Conservation (phyloP, 2,329 filamentous ascomycete species). For the Colletotrichum spaethianum region DNA sequence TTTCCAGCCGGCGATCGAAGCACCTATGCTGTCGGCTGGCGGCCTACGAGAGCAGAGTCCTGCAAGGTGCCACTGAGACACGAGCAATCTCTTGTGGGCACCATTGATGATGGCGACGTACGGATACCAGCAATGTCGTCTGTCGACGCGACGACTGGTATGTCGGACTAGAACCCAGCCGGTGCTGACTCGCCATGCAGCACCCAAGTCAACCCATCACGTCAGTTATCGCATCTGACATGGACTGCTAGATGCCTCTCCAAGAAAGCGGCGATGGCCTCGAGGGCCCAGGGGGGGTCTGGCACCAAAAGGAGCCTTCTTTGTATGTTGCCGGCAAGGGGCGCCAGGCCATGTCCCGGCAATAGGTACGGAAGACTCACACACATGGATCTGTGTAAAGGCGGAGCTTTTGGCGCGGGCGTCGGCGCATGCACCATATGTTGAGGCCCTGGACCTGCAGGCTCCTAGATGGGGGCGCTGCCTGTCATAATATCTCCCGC, state of each 20-base stretch:
- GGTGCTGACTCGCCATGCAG: background rate
- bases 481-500: background rate
- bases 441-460: conserved; percentile 5
- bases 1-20: background rate
- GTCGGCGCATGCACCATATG: background rate
- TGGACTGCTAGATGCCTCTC: background rate
- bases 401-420: background rate
- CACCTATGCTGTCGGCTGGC: background rate
- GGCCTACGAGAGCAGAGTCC: background rate
- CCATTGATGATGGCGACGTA: background rate
- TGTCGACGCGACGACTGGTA: background rate
- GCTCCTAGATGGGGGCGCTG: background rate
- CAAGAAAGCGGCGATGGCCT: no score
- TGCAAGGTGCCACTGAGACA: conserved; percentile 12
- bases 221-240: background rate
- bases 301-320: background rate
- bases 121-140: background rate
- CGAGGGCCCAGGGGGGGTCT: background rate
- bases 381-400: background rate
- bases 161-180: background rate
- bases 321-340: background rate
- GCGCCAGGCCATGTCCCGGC: background rate
- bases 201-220: background rate
- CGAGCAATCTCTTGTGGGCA: background rate
- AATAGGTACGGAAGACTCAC: background rate